These are phyloP conservation scores for Lizanozyma gosingica DNA, from an alignment of 1,139 yeast species.

Conservation along the genomic window DNA sequence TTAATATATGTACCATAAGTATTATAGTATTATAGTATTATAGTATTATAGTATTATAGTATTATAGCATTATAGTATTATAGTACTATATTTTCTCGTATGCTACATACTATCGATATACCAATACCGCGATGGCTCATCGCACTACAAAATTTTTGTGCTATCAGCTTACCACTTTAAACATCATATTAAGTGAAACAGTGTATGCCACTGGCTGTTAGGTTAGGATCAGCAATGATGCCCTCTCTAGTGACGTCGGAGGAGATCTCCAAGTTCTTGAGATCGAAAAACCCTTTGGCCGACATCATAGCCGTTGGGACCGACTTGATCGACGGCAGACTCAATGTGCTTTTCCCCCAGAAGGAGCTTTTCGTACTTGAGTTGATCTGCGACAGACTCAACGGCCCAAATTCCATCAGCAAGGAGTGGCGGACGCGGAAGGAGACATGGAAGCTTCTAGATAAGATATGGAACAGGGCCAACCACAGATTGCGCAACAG, in stretches of 20 bases:
- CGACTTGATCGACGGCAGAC: slow-evolving; percentile 28
- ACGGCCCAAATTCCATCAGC: slow-evolving; percentile 36
- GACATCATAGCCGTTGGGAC: slow-evolving; percentile 37
- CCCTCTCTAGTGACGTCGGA: slow-evolving; percentile 37
- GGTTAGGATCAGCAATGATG: too few relatives aligned
- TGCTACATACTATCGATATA: too few relatives aligned
- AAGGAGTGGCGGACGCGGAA: slow-evolving; percentile 31
- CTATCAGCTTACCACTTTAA: too few relatives aligned
- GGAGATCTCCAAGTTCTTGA: slow-evolving; percentile 51
- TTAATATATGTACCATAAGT: too few relatives aligned
- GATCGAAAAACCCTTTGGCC: slow-evolving; percentile 43
- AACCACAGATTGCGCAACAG: slow-evolving; percentile 17
- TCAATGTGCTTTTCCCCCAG: slow-evolving; percentile 51
- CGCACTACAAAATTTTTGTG: too few relatives aligned
- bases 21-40: too few relatives aligned
- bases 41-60: too few relatives aligned
- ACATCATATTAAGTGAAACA: too few relatives aligned
- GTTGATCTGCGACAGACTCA: slow-evolving; percentile 56
- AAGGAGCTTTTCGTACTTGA: slow-evolving; percentile 52
- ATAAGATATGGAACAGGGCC: slow-evolving; percentile 25
- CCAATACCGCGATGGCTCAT: too few relatives aligned
- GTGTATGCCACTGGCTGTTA: too few relatives aligned
- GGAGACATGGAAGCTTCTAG: slow-evolving; percentile 41
- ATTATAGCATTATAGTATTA: too few relatives aligned
- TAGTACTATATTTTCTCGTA: too few relatives aligned